A percentile compares a stretch with the other conserved stretches of the same genome.
Evolutionary conservation across 306 rosid species (phyloP).

Genomic region (Calophaca sinica): DNA sequence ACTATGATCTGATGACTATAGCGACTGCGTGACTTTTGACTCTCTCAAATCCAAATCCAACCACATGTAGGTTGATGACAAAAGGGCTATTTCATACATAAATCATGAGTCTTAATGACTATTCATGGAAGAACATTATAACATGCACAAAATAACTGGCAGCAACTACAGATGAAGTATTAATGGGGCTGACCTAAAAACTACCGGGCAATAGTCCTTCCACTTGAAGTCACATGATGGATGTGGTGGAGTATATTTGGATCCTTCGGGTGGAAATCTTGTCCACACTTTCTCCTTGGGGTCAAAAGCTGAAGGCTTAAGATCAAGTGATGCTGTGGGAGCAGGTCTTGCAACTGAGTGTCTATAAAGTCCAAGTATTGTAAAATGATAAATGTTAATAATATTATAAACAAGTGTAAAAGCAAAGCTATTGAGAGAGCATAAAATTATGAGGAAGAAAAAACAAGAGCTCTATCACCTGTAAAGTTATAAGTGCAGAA

Average conservation of each 20-base stretch:
- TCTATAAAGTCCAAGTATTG: slow-evolving; percentile 53
- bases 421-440: neutral
- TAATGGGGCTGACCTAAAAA: slow-evolving; percentile 71
- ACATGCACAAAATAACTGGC: neutral
- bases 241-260: slow-evolving; percentile 93
- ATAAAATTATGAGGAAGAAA: too few relatives aligned
- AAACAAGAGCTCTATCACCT: too few relatives aligned
- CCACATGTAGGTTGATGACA: too few relatives aligned
- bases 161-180: slow-evolving; percentile 5
- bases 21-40: too few relatives aligned
- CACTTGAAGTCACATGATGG: slow-evolving; percentile 84
- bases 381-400: slow-evolving; percentile 27
- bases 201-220: slow-evolving; percentile 97
- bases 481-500: too few relatives aligned
- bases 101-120: too few relatives aligned
- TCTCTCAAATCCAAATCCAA: too few relatives aligned
- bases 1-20: too few relatives aligned
- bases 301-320: slow-evolving; percentile 92
- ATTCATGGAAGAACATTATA: neutral
- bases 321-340: slow-evolving; percentile 80
- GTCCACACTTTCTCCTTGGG: slow-evolving; percentile 96
- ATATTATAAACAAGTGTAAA: neutral
- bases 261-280: slow-evolving; percentile 90
- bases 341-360: slow-evolving; percentile 96
- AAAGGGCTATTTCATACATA: too few relatives aligned